Evolutionary conservation across 768 basidiomycete species (phyloP).

Genomic region (Amanita thiersii): DNA sequence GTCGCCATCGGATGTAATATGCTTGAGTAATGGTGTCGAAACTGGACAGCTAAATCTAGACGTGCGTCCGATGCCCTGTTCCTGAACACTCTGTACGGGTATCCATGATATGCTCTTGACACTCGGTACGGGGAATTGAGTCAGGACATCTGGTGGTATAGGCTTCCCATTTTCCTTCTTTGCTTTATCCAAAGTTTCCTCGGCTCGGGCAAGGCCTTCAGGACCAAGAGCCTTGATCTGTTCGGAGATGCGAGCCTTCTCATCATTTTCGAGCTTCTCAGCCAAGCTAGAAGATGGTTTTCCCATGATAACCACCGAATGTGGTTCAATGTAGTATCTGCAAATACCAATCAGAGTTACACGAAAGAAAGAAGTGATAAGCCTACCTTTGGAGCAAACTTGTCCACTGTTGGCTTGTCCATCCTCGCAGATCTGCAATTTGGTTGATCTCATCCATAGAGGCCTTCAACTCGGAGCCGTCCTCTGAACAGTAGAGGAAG

Average conservation of each 20-base stretch:
- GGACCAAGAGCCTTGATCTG: constrained; percentile 70
- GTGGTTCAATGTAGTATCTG: constrained; percentile 75
- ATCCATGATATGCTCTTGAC: constrained; percentile 93
- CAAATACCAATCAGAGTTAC: constrained; percentile 3
- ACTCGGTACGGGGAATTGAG: constrained; percentile 83
- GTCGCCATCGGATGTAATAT: constrained; percentile 61
- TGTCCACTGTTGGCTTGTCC: constrained; percentile 74
- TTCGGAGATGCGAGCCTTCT: constrained; percentile 65
- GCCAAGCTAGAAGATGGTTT: constrained; percentile 84
- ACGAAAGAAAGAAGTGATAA: background rate
- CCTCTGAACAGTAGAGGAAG: constrained; percentile 76
- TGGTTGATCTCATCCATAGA: constrained; percentile 76
- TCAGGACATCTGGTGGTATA: constrained; percentile 76
- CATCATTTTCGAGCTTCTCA: constrained; percentile 70
- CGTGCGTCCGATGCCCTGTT: constrained; percentile 44
- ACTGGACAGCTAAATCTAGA: constrained; percentile 16
- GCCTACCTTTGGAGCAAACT: constrained; percentile 65
- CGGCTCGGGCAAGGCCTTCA: constrained; percentile 69
- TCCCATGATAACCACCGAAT: constrained; percentile 71
- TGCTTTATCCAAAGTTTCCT: constrained; percentile 63
- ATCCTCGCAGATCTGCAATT: constrained; percentile 57
- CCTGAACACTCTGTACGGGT: constrained; percentile 57
- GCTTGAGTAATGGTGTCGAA: constrained; percentile 41
- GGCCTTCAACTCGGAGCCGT: constrained; percentile 69
- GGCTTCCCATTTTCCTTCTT: constrained; percentile 80